phyloP scores from a whole-genome alignment of 192 early-diverging fungal genomes.

The Chytriomyces hyalinus region DNA sequence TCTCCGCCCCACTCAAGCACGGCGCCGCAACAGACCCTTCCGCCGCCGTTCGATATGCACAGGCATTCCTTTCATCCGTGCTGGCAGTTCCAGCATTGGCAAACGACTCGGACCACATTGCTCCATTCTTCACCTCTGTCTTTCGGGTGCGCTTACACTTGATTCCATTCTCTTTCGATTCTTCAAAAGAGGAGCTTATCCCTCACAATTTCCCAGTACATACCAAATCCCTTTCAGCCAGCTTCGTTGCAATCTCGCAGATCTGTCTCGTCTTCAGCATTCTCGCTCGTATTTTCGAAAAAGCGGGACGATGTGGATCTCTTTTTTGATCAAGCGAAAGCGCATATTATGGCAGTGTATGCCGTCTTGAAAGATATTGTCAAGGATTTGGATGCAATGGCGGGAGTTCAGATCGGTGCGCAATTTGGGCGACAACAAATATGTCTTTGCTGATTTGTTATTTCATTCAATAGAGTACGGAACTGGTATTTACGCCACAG shows the following conservation, averaged over 20 bases:
- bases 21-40: neutral
- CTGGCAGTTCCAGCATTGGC: neutral
- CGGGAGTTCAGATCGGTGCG: slow-evolving; percentile 22
- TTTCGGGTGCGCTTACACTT: neutral
- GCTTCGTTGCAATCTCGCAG: slow-evolving; percentile 2
- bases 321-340: slow-evolving; percentile 25
- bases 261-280: slow-evolving; percentile 6
- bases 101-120: neutral
- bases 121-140: neutral
- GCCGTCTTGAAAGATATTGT: neutral
- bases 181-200: too few species aligned
- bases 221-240: neutral
- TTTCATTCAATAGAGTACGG: neutral
- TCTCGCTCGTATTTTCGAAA: slow-evolving; percentile 27
- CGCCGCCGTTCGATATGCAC: neutral
- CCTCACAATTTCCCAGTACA: neutral
- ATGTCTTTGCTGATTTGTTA: neutral
- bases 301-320: slow-evolving; percentile 23
- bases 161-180: too few species aligned
- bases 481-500: neutral
- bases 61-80: neutral
- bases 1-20: slow-evolving; percentile 4
- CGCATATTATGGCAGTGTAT: slow-evolving; percentile 14
- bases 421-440: neutral
- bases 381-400: slow-evolving; percentile 21